Conservation (phyloP, 2,329 filamentous ascomycete species). For the Fusarium paranaense region DNA sequence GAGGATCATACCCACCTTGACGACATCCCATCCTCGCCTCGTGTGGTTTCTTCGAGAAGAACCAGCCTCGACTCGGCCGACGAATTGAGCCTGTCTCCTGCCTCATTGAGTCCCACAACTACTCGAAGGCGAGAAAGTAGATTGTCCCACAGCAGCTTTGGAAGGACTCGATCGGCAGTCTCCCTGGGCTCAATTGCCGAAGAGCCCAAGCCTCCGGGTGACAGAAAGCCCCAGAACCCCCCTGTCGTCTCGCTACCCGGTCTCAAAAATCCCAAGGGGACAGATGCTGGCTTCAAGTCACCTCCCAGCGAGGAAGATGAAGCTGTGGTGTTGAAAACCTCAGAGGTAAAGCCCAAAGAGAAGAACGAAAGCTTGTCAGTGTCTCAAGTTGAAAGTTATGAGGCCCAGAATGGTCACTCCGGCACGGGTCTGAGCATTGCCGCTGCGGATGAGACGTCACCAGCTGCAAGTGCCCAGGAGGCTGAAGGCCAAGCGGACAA, state of each 20-base stretch:
- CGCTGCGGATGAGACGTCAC: not conserved
- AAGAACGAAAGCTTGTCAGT: slow-evolving; percentile 19
- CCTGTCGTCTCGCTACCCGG: slow-evolving; percentile 38
- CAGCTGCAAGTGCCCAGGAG: not conserved
- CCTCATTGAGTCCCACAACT: slow-evolving; percentile 49
- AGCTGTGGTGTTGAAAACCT: slow-evolving; percentile 50
- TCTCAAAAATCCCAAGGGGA: slow-evolving; percentile 30
- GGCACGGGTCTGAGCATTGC: not conserved
- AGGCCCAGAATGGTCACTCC: slow-evolving; percentile 11
- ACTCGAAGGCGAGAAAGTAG: slow-evolving; percentile 49
- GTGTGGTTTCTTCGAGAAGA: slow-evolving; percentile 49
- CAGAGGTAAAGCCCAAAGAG: slow-evolving; percentile 30
- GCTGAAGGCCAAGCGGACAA: slow-evolving; percentile 1
- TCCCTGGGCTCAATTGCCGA: slow-evolving; percentile 62
- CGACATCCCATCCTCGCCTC: slow-evolving; percentile 51
- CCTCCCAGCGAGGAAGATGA: slow-evolving; percentile 55
- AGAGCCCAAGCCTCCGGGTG: slow-evolving; percentile 47
- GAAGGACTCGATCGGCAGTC: slow-evolving; percentile 51
- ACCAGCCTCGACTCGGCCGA: slow-evolving; percentile 53
- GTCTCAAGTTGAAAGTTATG: slow-evolving; percentile 30
- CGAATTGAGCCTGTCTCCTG: slow-evolving; percentile 51
- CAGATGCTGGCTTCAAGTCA: slow-evolving; percentile 33
- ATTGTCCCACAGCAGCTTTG: slow-evolving; percentile 48
- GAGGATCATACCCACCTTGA: slow-evolving; percentile 54
- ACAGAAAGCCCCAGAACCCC: slow-evolving; percentile 20